phyloP scores from a whole-genome alignment of 148 eudicot species.

The Persicaria tinctoria region DNA sequence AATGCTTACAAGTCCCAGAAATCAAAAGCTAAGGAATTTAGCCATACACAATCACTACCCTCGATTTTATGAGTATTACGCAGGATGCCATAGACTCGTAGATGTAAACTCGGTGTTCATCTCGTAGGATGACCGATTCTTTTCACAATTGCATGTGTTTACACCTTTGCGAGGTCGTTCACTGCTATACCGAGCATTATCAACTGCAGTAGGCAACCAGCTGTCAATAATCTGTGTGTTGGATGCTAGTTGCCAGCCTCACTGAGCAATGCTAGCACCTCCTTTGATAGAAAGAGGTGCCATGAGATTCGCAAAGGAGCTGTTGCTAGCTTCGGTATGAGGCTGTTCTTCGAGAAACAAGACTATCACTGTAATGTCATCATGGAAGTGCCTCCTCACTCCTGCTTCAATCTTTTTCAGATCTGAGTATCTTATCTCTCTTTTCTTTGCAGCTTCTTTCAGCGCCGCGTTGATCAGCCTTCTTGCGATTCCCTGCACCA shows the following conservation, averaged over 20 bases:
- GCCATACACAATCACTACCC: neutral
- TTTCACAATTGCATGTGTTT: neutral
- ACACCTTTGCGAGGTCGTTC: neutral
- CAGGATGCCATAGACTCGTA: neutral
- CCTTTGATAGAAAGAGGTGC: conserved; percentile 34
- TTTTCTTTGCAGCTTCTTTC: conserved; percentile 47
- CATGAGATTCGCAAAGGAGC: neutral
- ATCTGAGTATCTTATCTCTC: conserved; percentile 64
- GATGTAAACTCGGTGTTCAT: neutral
- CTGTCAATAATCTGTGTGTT: neutral
- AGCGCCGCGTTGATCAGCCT: conserved; percentile 55
- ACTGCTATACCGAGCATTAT: neutral
- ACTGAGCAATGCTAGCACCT: conserved; percentile 14
- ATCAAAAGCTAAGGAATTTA: conserved; percentile 1
- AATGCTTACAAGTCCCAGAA: neutral
- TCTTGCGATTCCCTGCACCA: conserved; percentile 49
- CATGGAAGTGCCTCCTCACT: conserved; percentile 69
- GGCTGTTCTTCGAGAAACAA: conserved; percentile 37
- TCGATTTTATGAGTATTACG: neutral
- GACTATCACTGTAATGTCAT: conserved; percentile 60
- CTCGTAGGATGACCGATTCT: neutral
- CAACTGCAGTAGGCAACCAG: neutral
- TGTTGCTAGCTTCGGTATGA: conserved; percentile 12
- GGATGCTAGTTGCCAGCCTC: neutral
- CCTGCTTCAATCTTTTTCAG: conserved; percentile 58